Evolutionary conservation across 2,329 filamentous ascomycete genomes (phyloP).

Genomic region (Beauveria scarabaeidicola): DNA sequence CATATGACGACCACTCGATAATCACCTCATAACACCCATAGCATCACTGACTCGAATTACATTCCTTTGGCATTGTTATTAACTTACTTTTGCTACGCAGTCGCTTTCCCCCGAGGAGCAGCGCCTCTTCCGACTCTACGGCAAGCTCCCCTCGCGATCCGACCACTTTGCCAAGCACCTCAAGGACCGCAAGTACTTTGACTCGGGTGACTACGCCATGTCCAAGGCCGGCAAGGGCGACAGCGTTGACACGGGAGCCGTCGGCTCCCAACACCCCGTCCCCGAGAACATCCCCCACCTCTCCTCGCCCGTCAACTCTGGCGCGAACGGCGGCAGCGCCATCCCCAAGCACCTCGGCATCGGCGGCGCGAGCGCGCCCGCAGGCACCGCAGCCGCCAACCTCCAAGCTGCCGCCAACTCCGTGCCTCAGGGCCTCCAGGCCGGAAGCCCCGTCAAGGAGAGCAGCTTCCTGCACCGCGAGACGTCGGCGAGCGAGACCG

Average conservation of each 20-base stretch:
- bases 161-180: constrained; percentile 96
- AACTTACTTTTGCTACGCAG: constrained; percentile 36
- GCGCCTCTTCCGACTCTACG: constrained; percentile 91
- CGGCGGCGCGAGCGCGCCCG: constrained; percentile 27
- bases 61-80: not conserved
- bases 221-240: constrained; percentile 96
- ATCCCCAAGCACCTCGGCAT: constrained; percentile 20
- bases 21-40: not conserved
- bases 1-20: not conserved
- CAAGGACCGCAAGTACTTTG: constrained; percentile 98
- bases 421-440: constrained; percentile 35
- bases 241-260: constrained; percentile 83
- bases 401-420: constrained; percentile 12
- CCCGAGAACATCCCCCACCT: constrained; percentile 93
- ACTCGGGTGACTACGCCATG: constrained; percentile 92
- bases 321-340: constrained; percentile 21
- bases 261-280: constrained; percentile 89
- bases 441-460: constrained; percentile 83
- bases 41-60: not conserved
- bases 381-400: constrained; percentile 11
- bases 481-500: constrained; percentile 51
- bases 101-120: constrained; percentile 91
- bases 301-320: constrained; percentile 51
- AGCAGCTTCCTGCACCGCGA: constrained; percentile 77
- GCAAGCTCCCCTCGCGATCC: constrained; percentile 93